Base-by-base conservation (phyloP, 257 asterid genomes). In the Parsonsia alboflavescens region DNA sequence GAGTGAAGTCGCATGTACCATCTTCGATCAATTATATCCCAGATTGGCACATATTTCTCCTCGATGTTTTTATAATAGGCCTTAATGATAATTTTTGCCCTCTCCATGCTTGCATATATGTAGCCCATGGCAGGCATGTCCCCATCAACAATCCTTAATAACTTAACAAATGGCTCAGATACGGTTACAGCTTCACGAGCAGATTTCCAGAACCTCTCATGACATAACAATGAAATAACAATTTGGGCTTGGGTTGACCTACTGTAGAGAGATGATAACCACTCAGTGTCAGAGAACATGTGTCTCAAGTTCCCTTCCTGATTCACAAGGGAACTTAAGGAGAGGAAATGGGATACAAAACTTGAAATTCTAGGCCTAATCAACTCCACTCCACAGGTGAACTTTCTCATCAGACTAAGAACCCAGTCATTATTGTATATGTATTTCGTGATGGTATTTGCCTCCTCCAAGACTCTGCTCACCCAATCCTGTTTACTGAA, bases 71-170 rank as follows among this genome's bases (percentile, higher is more conserved):
- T 80, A 64, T 82, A 85, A 59, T 78, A 79, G 70, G 84, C 66
- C 81, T 85, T 85, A 39, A 85, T 83, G 45, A 59, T 69, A 21
- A 72, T 39, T 57, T 85, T 85, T 52, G 84, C 87, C 75, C 78
- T 83, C 75, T 74, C 85, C 68, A 85, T 78, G 58, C 83, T 86
- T 49, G 79, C 89, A 4, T 81, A 83, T 68, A 85, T 44, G 61
- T 79, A 85, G 19, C 86, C 89, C 70, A 83, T 85, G 58, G 86
- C 87, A 62, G 86, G 84, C 83, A 81, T 79, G 76, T 85, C 84
- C 36, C 87, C 85, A 2, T 83, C 86, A n/a, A 79, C 80, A 16
- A 83, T 79, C 50, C 86, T 81, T 36, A 83, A 77, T 15, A 85
- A 56, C 80, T 83, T 83, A 71, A 81, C 36, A 56, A 85, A 71